phyloP scores from a whole-genome alignment of 345 rosid genomes.

The Conringia planisiliqua region DNA sequence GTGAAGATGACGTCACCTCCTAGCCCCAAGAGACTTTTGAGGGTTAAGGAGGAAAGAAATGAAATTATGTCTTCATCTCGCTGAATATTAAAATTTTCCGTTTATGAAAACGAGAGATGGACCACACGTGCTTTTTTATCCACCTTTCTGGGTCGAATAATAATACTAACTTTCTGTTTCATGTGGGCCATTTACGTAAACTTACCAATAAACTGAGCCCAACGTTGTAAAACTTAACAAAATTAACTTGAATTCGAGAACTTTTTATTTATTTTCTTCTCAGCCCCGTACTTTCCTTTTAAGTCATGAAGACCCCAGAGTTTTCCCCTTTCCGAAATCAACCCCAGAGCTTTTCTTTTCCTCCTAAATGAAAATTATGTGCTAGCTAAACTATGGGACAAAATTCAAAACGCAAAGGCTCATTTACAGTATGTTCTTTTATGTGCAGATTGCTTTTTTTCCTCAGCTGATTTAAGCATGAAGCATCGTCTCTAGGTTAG shows the following conservation, averaged over 20 bases:
- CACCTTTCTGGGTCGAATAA: constrained; percentile 12
- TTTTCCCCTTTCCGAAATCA: not conserved
- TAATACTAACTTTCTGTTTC: constrained; percentile 1
- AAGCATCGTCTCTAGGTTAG: constrained; percentile 57
- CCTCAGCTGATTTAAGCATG: not conserved
- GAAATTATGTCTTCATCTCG: constrained; percentile 9
- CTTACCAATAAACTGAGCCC: not conserved
- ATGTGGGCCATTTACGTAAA: constrained; percentile 11
- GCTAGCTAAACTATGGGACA: not conserved
- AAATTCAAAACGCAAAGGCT: not conserved
- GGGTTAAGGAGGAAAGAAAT: not conserved
- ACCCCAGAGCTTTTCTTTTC: not conserved
- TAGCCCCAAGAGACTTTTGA: not conserved
- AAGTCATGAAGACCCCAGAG: not conserved
- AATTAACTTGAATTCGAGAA: not conserved
- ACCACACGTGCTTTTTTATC: constrained; percentile 14
- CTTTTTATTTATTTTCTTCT: not conserved
- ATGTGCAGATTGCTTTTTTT: not conserved
- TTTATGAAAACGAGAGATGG: constrained; percentile 2
- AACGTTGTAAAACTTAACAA: not conserved
- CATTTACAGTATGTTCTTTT: not conserved
- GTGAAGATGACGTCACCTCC: constrained; percentile 32
- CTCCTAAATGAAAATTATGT: not conserved
- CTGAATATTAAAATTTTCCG: constrained; percentile 3
- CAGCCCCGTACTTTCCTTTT: not conserved